Conservation (phyloP, 495 filamentous ascomycete genomes). For the Penicillium cosmopolitanum region DNA sequence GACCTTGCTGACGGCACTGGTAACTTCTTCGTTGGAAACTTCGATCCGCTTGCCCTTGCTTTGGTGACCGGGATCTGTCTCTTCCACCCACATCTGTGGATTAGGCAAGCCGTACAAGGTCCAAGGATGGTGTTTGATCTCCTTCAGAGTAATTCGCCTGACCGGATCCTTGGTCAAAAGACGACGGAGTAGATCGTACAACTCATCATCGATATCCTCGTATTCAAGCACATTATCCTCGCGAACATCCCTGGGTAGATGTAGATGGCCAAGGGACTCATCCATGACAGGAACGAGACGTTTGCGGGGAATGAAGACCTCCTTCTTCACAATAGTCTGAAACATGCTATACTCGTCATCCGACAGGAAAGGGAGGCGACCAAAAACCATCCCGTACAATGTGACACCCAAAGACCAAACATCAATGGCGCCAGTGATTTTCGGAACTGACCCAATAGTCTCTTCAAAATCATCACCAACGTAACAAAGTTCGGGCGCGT, state of each 20-base stretch:
- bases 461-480: slow-evolving; percentile 59
- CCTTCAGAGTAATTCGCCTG: slow-evolving; percentile 83
- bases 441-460: slow-evolving; percentile 45
- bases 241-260: slow-evolving; percentile 44
- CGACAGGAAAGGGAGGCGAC: slow-evolving; percentile 88
- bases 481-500: slow-evolving; percentile 96
- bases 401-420: slow-evolving; percentile 98
- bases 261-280: slow-evolving; percentile 47
- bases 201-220: slow-evolving; percentile 80
- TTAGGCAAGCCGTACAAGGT: slow-evolving; percentile 80
- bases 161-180: slow-evolving; percentile 88
- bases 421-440: slow-evolving; percentile 78
- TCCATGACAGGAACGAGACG: slow-evolving; percentile 77
- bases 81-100: slow-evolving; percentile 80
- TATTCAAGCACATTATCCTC: slow-evolving; percentile 75
- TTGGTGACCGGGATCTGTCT: slow-evolving; percentile 83
- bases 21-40: slow-evolving; percentile 87
- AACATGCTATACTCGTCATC: slow-evolving; percentile 91
- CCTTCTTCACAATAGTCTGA: slow-evolving; percentile 83
- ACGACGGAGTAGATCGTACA: slow-evolving; percentile 78
- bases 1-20: slow-evolving; percentile 85
- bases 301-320: slow-evolving; percentile 81
- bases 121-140: slow-evolving; percentile 98
- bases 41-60: slow-evolving; percentile 89
- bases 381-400: slow-evolving; percentile 92